phyloP scores from a whole-genome alignment of 2,329 filamentous ascomycete species.

The Diaporthe aspalathi region DNA sequence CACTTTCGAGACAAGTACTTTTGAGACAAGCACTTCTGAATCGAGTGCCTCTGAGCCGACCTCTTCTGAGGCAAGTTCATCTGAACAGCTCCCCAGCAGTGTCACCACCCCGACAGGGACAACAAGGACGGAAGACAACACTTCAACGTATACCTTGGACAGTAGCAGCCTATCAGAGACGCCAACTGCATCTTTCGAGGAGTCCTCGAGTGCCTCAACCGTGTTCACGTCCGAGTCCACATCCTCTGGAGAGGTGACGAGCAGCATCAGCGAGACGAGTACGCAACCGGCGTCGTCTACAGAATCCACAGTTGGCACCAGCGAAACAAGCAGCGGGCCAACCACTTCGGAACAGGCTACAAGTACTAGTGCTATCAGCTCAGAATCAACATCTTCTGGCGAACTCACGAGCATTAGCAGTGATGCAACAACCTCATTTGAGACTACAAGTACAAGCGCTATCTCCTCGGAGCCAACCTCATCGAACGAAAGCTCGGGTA shows the following conservation, averaged over 20 bases:
- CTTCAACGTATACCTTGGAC: neutral
- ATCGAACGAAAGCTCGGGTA: neutral
- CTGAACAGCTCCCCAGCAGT: neutral
- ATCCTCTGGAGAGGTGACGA: neutral
- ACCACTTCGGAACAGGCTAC: neutral
- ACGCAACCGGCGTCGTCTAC: neutral
- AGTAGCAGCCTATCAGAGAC: neutral
- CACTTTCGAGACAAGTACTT: neutral
- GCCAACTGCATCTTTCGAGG: neutral
- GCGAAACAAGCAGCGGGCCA: neutral
- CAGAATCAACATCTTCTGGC: neutral
- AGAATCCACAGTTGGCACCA: neutral
- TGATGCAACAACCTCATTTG: neutral
- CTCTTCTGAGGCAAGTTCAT: neutral
- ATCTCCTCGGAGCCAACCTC: neutral
- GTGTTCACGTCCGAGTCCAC: neutral
- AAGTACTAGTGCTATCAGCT: neutral
- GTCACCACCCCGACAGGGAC: neutral
- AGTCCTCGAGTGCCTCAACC: neutral
- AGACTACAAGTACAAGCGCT: neutral
- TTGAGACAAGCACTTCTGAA: neutral
- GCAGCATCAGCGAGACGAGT: neutral
- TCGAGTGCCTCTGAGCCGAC: neutral
- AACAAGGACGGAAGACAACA: neutral
- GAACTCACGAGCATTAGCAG: neutral